phyloP scores from a whole-genome alignment of 768 basidiomycete genomes.

The Leccinum ochraceum region DNA sequence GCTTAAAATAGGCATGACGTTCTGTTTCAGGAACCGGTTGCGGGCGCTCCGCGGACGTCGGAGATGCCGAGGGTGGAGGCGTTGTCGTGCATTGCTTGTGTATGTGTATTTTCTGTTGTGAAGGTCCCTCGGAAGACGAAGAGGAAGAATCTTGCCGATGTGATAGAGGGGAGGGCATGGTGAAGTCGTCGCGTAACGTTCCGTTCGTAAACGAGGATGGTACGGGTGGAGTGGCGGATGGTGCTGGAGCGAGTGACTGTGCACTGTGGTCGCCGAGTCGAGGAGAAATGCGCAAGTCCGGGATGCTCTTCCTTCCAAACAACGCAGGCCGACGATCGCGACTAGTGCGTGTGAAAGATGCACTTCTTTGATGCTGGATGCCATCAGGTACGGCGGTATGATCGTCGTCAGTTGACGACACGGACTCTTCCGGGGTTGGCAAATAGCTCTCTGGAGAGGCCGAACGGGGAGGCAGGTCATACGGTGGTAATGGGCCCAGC shows the following conservation, averaged over 20 bases:
- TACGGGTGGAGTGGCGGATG: conserved; percentile 9
- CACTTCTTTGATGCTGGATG: conserved; percentile 47
- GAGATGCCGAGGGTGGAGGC: conserved; percentile 39
- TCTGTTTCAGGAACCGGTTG: conserved; percentile 64
- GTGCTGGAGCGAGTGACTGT: conserved; percentile 29
- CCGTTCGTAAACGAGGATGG: conserved; percentile 16
- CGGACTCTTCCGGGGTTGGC: conserved; percentile 58
- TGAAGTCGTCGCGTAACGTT: conserved; percentile 30
- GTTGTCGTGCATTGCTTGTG: conserved; percentile 32
- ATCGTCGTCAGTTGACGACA: conserved; percentile 49
- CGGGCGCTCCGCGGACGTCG: conserved; percentile 36
- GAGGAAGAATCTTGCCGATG: conserved; percentile 49
- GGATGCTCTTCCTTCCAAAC: conserved; percentile 77
- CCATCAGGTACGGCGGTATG: conserved; percentile 31
- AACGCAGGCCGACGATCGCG: conserved; percentile 41
- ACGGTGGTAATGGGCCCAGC: conserved; percentile 45
- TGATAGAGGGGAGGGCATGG: conserved; percentile 41
- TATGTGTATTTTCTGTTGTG: conserved; percentile 23
- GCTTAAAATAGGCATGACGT: conserved; percentile 90
- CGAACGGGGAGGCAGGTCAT: conserved; percentile 46
- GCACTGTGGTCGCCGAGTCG: conserved; percentile 38
- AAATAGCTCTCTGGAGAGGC: conserved; percentile 55
- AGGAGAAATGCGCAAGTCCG: conserved; percentile 65
- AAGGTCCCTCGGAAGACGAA: conserved; percentile 35
- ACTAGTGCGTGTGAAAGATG: conserved; percentile 48